phyloP scores from a whole-genome alignment of 2,329 filamentous ascomycete species.

The Coniochaeta hoffmannii region DNA sequence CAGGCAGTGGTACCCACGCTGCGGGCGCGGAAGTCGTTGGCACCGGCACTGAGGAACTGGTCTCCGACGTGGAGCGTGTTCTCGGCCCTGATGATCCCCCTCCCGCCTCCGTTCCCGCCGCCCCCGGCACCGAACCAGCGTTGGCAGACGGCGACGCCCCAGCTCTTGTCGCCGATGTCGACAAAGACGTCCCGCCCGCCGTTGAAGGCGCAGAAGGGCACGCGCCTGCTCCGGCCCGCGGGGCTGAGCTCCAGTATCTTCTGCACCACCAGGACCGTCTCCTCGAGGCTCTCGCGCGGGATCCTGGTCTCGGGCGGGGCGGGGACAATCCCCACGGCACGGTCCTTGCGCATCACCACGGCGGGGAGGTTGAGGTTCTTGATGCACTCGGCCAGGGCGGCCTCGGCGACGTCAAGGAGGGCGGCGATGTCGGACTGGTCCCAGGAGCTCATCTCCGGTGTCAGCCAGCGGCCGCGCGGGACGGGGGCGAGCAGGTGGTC shows the following conservation, averaged over 20 bases:
- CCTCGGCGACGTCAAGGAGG: conserved; percentile 85
- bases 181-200: conserved; percentile 97
- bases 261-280: conserved; percentile 91
- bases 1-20: conserved; percentile 91
- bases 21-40: conserved; percentile 94
- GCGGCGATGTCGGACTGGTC: conserved; percentile 66
- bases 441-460: conserved; percentile 73
- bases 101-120: conserved; percentile 18
- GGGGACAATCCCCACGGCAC: conserved; percentile 73
- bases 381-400: conserved; percentile 74
- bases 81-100: conserved; percentile 52
- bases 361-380: conserved; percentile 73
- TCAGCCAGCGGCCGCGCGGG: conserved; percentile 60
- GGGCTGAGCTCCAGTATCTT: conserved; percentile 79
- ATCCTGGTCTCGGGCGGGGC: conserved; percentile 58
- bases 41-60: conserved; percentile 90
- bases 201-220: conserved; percentile 98
- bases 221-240: conserved; percentile 44
- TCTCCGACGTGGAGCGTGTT: conserved; percentile 92
- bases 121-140: conserved; percentile 70
- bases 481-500: conserved; percentile 64
- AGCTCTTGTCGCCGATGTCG: conserved; percentile 96
- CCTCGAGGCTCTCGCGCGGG: conserved; percentile 82
- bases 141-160: conserved; percentile 90
- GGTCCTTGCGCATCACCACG: conserved; percentile 76